A percentile compares a stretch with the other conserved stretches of the same genome.
Conservation (phyloP, 805 yeast genomes). For the Teunomyces lycoperdinae region DNA sequence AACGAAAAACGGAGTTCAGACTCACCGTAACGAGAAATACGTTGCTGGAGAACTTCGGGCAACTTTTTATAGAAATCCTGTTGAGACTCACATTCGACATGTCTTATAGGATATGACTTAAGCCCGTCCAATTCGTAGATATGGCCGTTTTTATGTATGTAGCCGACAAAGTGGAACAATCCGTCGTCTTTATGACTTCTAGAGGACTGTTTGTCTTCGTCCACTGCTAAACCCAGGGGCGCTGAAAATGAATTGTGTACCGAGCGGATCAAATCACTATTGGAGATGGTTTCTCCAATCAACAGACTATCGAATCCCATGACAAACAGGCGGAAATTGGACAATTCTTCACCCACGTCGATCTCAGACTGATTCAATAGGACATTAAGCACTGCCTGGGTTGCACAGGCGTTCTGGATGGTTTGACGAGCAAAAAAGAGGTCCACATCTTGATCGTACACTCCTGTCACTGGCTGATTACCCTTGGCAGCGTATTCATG, state of each 20-base stretch:
- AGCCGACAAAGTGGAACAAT: constrained; percentile 60
- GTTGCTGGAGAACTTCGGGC: constrained; percentile 42
- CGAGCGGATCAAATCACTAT: constrained; percentile 52
- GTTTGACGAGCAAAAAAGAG: constrained; percentile 64
- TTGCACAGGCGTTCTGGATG: constrained; percentile 71
- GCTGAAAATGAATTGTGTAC: constrained; percentile 62
- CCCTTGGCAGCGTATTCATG: constrained; percentile 25
- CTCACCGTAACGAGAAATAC: constrained; percentile 45
- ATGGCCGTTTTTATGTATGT: constrained; percentile 39
- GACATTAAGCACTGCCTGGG: constrained; percentile 63
- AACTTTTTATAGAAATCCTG: constrained; percentile 43
- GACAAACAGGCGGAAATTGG: constrained; percentile 48
- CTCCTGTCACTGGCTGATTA: constrained; percentile 43
- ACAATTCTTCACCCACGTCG: constrained; percentile 48
- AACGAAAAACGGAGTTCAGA: constrained; percentile 57
- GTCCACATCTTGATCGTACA: constrained; percentile 33
- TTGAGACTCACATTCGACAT: constrained; percentile 35
- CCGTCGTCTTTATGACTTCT: constrained; percentile 41
- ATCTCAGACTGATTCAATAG: constrained; percentile 44
- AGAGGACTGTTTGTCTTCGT: constrained; percentile 32
- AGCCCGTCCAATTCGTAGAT: constrained; percentile 66
- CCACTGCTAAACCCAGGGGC: constrained; percentile 54
- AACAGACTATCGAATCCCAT: constrained; percentile 52
- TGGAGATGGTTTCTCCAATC: constrained; percentile 60
- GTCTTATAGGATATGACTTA: constrained; percentile 52